These are phyloP conservation scores for Amylostereum areolatum DNA, from an alignment of 1,284 basidiomycete species.

Conservation along the genomic window DNA sequence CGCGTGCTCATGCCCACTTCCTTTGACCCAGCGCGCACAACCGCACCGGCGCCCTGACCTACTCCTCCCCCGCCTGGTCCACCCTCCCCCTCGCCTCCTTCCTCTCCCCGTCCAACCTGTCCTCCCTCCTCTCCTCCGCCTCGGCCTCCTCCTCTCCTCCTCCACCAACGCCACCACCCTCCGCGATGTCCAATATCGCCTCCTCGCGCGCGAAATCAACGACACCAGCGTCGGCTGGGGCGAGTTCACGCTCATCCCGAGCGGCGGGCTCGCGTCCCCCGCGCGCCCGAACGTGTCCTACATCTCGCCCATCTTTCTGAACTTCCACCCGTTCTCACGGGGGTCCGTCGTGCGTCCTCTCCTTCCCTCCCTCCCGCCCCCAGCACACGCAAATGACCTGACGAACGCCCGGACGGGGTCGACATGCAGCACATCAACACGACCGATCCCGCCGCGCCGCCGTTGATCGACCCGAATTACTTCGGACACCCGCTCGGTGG, in stretches of 20 bases:
- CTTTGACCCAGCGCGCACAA: constrained; percentile 1
- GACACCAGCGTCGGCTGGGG: neutral
- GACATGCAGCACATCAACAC: neutral
- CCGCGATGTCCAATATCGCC: neutral
- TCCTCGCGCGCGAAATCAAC: neutral
- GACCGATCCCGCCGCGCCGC: neutral
- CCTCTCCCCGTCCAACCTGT: constrained; percentile 12
- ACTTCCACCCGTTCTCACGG: constrained; percentile 5
- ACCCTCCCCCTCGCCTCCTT: no score
- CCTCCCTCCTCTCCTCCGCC: constrained; percentile 6
- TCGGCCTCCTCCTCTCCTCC: neutral
- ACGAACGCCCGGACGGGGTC: no score
- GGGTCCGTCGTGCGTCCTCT: neutral
- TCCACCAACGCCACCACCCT: constrained; percentile 1
- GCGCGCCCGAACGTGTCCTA: no score
- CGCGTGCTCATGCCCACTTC: constrained; percentile 14
- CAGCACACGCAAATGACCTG: neutral
- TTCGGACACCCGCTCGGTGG: neutral
- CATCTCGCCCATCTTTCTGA: neutral
- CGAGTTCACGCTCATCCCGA: neutral
- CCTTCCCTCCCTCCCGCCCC: neutral
- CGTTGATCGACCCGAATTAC: constrained; percentile 1
- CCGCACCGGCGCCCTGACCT: no score
- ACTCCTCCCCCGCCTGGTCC: no score
- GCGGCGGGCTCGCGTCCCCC: no score